Evolutionary conservation across 768 basidiomycete species (phyloP).

Genomic region (Amanita pseudoporphyria): DNA sequence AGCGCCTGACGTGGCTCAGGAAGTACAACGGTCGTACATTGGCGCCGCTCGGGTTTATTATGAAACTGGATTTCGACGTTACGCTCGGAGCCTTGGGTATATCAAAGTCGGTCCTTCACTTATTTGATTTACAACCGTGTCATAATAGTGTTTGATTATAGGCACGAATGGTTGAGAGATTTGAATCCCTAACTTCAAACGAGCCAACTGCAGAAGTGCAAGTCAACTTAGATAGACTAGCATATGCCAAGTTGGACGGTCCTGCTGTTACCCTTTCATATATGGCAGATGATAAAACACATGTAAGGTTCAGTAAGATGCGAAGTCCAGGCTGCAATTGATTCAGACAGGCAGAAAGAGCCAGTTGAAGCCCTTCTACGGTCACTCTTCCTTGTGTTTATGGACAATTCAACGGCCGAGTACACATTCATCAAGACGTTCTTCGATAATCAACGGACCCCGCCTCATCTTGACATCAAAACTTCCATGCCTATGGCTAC

Average conservation of each 20-base stretch:
- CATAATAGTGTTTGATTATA: conserved; percentile 17
- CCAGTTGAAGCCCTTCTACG: conserved; percentile 77
- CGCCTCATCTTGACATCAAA: conserved; percentile 25
- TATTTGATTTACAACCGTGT: neutral
- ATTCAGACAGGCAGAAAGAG: conserved; percentile 44
- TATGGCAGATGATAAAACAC: conserved; percentile 80
- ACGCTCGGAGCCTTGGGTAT: conserved; percentile 70
- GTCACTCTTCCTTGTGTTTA: conserved; percentile 79
- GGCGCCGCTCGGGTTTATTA: conserved; percentile 83
- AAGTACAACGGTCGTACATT: conserved; percentile 83
- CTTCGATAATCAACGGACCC: conserved; percentile 42
- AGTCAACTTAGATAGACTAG: conserved; percentile 48
- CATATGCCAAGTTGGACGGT: conserved; percentile 67
- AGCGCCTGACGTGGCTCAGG: conserved; percentile 70
- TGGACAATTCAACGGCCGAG: conserved; percentile 93
- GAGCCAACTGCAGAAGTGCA: conserved; percentile 31
- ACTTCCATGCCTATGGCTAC: conserved; percentile 27
- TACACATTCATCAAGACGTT: conserved; percentile 82
- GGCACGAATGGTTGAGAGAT: conserved; percentile 62
- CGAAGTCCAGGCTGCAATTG: neutral
- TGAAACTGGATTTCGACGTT: conserved; percentile 91
- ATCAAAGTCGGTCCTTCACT: conserved; percentile 47
- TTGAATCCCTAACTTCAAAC: conserved; percentile 47
- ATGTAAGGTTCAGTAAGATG: conserved; percentile 45
- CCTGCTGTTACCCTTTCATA: conserved; percentile 76